Evolutionary conservation across 179 eudicot genomes (phyloP), one percentile per base, ranked within the genome.

Genomic region (Vitellaria paradoxa): DNA sequence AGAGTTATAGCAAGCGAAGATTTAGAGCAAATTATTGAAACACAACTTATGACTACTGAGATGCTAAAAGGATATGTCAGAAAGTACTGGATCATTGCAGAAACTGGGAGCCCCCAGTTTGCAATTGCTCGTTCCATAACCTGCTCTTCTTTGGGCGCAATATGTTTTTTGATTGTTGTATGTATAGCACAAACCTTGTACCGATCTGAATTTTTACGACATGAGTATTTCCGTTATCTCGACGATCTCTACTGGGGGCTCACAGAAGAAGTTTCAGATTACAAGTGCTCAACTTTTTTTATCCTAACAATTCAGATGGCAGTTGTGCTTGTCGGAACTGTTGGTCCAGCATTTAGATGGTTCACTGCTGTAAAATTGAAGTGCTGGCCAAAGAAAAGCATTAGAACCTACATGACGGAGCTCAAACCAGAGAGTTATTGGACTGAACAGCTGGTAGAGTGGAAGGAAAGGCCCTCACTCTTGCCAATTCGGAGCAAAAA

Each of bases 311-410:
- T 59, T 71, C 89, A 86, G 59, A 64, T 71, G 6, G 9, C 63
- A n/a, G n/a, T n/a, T n/a, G n/a, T 37, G 88, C 80, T 69, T 4
- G 70, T 76, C 9, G 86, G 86, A 9, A 76, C 71, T 6, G 68
- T 83, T 46, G 73, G 78, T 68, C 80, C 82, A 0, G 42, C 66
- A 18, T 55, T 66, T 5, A 80, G 88, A 72, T 80, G 78, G 80
- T 76, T 82, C 46, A 37, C 42, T 56, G 76, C 79, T 7, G 30
- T 72, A 8, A 66, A 15, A 7, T 68, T 76, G 59, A 73, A 72
- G 45, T 42, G 45, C n/a, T 55, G 49, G 76, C 3, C 49, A 59
- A 74, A 62, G 37, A 37, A 60, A 23, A 6, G 53, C 15, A 57
- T 0, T 30, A 65, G 57, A 42, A 18, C 21, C 61, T 61, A 14